Conservation (phyloP, 139 green algal genomes). For the Raphidocelis subcapitata region DNA sequence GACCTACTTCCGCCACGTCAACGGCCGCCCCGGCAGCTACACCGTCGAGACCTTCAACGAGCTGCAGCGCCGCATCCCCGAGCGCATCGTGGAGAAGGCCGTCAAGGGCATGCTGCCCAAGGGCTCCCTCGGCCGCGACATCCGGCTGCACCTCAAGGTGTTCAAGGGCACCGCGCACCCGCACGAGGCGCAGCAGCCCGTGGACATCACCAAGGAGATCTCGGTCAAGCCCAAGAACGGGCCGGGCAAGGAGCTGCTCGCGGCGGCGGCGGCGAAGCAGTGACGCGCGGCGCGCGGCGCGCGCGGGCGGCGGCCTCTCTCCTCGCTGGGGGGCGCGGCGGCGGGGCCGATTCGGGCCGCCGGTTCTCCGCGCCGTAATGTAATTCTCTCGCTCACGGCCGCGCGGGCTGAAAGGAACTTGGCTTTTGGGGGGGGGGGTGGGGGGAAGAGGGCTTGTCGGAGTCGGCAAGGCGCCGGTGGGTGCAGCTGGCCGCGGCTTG, state of each 20-base stretch:
- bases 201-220: conserved; percentile 86
- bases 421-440: too few relatives aligned
- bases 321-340: too few relatives aligned
- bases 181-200: conserved; percentile 90
- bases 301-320: too few relatives aligned
- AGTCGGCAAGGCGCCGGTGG: too few relatives aligned
- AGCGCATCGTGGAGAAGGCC: conserved; percentile 97
- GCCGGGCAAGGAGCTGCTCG: conserved; percentile 22
- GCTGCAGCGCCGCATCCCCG: conserved; percentile 88
- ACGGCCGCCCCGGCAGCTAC: conserved; percentile 72
- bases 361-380: too few relatives aligned
- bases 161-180: conserved; percentile 89
- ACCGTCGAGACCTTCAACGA: conserved; percentile 80
- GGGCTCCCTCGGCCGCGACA: conserved; percentile 75
- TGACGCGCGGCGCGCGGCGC: background rate
- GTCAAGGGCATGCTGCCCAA: conserved; percentile 99
- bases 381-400: too few relatives aligned
- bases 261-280: conserved; percentile 18
- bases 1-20: conserved; percentile 86
- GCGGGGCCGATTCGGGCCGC: too few relatives aligned
- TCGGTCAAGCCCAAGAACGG: conserved; percentile 49
- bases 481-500: too few relatives aligned
- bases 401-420: too few relatives aligned
- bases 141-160: conserved; percentile 95
- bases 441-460: too few relatives aligned